Evolutionary conservation across 148 eudicot genomes (phyloP), one percentile per base, ranked within the genome.

Genomic region (Selenicereus undatus): DNA sequence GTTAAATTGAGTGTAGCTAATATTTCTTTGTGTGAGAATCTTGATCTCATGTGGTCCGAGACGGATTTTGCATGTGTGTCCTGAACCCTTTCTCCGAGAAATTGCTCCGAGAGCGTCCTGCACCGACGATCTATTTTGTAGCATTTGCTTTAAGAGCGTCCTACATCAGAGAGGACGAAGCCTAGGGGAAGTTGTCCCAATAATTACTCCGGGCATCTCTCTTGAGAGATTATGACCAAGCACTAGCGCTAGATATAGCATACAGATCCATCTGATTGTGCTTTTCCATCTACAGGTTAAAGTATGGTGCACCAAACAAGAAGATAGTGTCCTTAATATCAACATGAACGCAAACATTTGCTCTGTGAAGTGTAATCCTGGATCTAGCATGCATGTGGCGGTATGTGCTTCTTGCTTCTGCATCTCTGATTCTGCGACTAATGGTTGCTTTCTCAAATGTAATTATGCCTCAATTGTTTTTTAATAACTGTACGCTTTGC

Each of bases 231-330:
- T 4, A 48, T 48, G 51, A 11, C 12, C 51, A 48, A 74, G 26
- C 64, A 30, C 64, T 78, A 21, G 21, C 32, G 48, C 43, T 43
- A 51, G 45, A 42, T 32, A 73, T 54, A 54, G 60, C 77, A 32
- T 29, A 76, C 36, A 43, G 32, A 76, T 65, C 42, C 71, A 45
- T 78, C 73, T 78, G 20, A 72, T 54, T 81, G 76, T 24, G 36
- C 12, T 39, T 48, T 71, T 54, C 75, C 48, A 65, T 64, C 78
- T 72, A 80, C 88, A 94, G 98, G 98, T 94, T 66, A 94, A 94
- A 85, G 84, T 94, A 76, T 94, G 98, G 98, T 94, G 93, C 85
- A 92, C 94, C 79, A 94, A 90, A 30, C 97, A 94, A 86, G 98
- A 94, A 86, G 87, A 89, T 52, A 94, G 98, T 83, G 97, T 89